Conservation (phyloP, 768 basidiomycete genomes). For the Tylopilus sp. region DNA sequence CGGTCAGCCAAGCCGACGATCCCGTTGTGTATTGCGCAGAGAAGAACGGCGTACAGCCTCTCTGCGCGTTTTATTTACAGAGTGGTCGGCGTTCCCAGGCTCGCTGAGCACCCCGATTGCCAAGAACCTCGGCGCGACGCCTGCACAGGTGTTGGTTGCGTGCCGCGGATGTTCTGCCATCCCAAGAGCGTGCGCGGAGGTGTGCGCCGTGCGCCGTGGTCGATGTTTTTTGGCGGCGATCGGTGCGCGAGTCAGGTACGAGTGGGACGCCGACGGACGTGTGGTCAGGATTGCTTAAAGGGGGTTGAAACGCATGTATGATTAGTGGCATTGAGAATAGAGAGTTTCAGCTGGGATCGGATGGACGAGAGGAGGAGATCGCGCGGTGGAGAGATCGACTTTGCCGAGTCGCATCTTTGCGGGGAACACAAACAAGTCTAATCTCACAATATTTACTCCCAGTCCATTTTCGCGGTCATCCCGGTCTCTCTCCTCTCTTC, state of each 20-base stretch:
- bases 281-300: conserved; percentile 32
- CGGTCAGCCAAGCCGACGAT: conserved; percentile 76
- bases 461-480: not conserved
- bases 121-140: conserved; percentile 54
- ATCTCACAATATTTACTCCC: not conserved
- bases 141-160: conserved; percentile 81
- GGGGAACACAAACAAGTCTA: conserved; percentile 14
- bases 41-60: conserved; percentile 65
- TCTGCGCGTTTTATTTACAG: conserved; percentile 43
- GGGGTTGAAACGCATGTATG: not conserved
- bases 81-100: conserved; percentile 60
- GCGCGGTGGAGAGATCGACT: too few relatives aligned
- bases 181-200: conserved; percentile 76
- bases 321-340: not conserved
- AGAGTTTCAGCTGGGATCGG: conserved; percentile 3
- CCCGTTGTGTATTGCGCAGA: conserved; percentile 66
- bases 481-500: not conserved
- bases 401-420: too few relatives aligned
- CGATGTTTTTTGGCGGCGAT: not conserved
- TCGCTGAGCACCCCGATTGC: conserved; percentile 72
- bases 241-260: conserved; percentile 53
- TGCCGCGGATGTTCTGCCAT: conserved; percentile 84
- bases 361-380: too few relatives aligned
- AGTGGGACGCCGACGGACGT: conserved; percentile 65
- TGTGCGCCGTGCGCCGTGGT: conserved; percentile 15